Evolutionary conservation across 768 basidiomycete genomes (phyloP).

Genomic region (Polyporus arcularius): DNA sequence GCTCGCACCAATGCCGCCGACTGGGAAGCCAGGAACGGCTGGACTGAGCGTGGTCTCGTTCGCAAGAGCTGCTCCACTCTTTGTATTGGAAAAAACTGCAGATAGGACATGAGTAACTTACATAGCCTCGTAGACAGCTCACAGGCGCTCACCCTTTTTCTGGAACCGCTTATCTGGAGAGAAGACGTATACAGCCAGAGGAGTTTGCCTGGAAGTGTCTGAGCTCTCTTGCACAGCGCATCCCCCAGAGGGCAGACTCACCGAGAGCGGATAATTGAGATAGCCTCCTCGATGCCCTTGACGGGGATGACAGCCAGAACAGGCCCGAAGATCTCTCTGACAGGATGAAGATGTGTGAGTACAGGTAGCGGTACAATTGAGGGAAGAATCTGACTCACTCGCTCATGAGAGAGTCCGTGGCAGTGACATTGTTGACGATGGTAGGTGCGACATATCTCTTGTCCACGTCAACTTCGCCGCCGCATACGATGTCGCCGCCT

Average conservation of each 20-base stretch:
- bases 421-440: conserved; percentile 59
- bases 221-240: background rate
- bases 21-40: conserved; percentile 62
- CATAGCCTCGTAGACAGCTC: conserved; percentile 23
- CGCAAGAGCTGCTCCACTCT: conserved; percentile 64
- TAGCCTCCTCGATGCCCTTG: conserved; percentile 66
- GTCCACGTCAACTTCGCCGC: conserved; percentile 59
- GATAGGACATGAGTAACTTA: background rate
- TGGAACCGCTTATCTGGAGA: conserved; percentile 59
- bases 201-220: conserved; percentile 53
- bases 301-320: conserved; percentile 74
- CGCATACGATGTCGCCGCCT: conserved; percentile 64
- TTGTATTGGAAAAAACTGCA: conserved; percentile 61
- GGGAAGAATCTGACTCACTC: conserved; percentile 50
- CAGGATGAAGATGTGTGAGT: background rate
- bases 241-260: conserved; percentile 25
- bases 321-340: conserved; percentile 84
- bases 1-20: conserved; percentile 70
- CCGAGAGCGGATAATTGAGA: conserved; percentile 66
- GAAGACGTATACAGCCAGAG: conserved; percentile 79
- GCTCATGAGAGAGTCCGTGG: conserved; percentile 72
- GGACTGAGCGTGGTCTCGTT: conserved; percentile 69
- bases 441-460: conserved; percentile 71
- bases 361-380: background rate
- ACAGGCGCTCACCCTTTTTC: conserved; percentile 49